Conservation (phyloP, 306 rosid species). For the Gynostemma pentaphyllum region DNA sequence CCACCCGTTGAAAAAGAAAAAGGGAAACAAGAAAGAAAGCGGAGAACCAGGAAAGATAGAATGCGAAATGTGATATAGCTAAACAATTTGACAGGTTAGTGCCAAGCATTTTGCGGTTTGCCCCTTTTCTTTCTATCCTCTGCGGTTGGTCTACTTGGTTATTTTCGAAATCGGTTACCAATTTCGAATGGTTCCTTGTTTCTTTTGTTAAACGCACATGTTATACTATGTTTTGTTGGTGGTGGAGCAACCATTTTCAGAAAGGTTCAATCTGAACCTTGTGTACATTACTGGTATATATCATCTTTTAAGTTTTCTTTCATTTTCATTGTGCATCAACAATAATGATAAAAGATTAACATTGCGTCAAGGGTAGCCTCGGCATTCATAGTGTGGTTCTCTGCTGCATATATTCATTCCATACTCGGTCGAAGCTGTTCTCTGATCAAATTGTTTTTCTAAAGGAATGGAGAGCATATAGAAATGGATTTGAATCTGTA, state of each 20-base stretch:
- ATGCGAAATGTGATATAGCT: not conserved
- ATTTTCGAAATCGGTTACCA: not conserved
- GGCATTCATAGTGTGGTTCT: not conserved
- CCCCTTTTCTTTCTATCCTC: not conserved
- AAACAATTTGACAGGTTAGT: not conserved
- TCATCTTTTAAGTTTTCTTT: slow-evolving; percentile 3
- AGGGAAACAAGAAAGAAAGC: not conserved
- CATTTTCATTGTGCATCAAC: not conserved
- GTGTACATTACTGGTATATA: slow-evolving; percentile 8
- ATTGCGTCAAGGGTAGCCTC: not conserved
- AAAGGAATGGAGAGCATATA: too few species aligned
- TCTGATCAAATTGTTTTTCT: too few species aligned
- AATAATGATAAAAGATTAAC: not conserved
- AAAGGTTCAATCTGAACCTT: not conserved
- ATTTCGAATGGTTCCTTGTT: slow-evolving; percentile 1
- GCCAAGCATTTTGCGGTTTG: slow-evolving; percentile 1
- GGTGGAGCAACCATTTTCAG: not conserved
- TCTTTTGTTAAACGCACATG: not conserved
- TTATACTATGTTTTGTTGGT: slow-evolving; percentile 1
- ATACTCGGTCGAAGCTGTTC: not conserved
- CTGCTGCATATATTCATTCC: not conserved
- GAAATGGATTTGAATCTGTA: too few species aligned
- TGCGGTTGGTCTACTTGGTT: slow-evolving; percentile 2
- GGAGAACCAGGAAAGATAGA: not conserved
- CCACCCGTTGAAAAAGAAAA: not conserved